Evolutionary conservation across 2,329 filamentous ascomycete species (phyloP), one percentile per base, ranked within the genome.

Genomic region (Paracoccidioides brasiliensis): DNA sequence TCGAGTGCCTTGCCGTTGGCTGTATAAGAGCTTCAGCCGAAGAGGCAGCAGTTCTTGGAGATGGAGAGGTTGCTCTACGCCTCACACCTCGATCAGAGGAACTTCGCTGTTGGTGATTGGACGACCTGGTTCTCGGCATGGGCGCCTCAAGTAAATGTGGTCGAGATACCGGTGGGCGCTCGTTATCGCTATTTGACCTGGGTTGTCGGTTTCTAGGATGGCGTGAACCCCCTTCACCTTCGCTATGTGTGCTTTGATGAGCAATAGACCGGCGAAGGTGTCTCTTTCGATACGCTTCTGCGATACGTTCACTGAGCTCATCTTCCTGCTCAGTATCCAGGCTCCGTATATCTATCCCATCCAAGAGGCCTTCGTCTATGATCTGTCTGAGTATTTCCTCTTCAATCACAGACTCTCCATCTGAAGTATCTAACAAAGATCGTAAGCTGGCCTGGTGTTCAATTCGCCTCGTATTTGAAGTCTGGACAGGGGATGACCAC

Each of bases 391-490:
- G 81, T 57, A 96, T 94, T 67, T 95, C 90, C 58, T 86, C 82
- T 67, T 95, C 86, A 63, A 95, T 84, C 22, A 82, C 79, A 48
- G 85, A 82, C 62, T 87, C 87, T 56, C 88, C 78, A 59, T 90
- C 86, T 0, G 86, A 87, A 4, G 84, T 80, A 64, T 88, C 90
- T 57, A 97, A 83, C 57, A 97, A 73, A 8, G 88, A 95, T 54
- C 90, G 78, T 60, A 97, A 74, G 57, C 90, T 95, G 0, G 89
- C 85, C 72, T 97, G 91, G 66, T 96, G 91, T 66, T 93, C 89
- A 50, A 96, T 78, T 53, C 83, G 84, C 52, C 86, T 74, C 28
- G 71, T 67, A 51, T 72, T 69, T 37, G 63, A 58, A 42, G 62
- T 52, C 67, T 59, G 12, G 64, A 64, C 53, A 32, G 53, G 33